Base-by-base conservation (phyloP, 2,329 filamentous ascomycete species). In the Colletotrichum sp. region DNA sequence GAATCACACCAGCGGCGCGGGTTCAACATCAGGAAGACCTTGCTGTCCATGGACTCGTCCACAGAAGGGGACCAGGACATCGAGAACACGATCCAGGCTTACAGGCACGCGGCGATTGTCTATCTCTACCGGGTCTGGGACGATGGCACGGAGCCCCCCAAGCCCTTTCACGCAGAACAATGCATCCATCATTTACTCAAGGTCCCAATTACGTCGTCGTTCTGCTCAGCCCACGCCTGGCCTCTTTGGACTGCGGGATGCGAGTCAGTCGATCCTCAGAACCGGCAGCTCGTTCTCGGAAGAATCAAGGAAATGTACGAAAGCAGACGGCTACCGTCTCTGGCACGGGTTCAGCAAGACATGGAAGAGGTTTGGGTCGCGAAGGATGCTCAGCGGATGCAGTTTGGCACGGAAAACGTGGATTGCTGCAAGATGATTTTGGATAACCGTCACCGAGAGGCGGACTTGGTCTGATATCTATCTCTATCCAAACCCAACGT, bases 161-260 rank as follows among this genome's bases (percentile, higher is more conserved):
- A 78, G 6, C 67, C 79, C 8, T 71, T 67, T 8, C 80, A 82
- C 61, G 81, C 79, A 5, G 71, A 77, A 24, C 72, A 72, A 32
- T 82, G 82, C 57, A 79, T 83, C 28, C 57, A 68, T 8, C 78
- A 83, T 38, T 76, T 83, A 5, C 65, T 75, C 9, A 64, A 77
- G 24, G 80, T 83, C 4, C 77, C 79, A 5, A 76, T 81, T 18
- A 70, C 72, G 3, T 83, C 82, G 2, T 79, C 82, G 7, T 81
- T 82, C 15, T 80, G 79, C 9, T 80, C 82, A 2, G 78, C 78
- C 2, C 82, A 83, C 28, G 79, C 80, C 16, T 83, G 82, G 82
- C 82, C 82, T 6, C 71, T 83, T 2, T 83, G 80, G 81, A 83
- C 82, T 3, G 81, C 82, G 0, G 82, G 80, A 4, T 83, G 82